These are phyloP conservation scores for Fusarium ramigenum DNA, from an alignment of 2,329 filamentous ascomycete genomes.

Conservation along the genomic window DNA sequence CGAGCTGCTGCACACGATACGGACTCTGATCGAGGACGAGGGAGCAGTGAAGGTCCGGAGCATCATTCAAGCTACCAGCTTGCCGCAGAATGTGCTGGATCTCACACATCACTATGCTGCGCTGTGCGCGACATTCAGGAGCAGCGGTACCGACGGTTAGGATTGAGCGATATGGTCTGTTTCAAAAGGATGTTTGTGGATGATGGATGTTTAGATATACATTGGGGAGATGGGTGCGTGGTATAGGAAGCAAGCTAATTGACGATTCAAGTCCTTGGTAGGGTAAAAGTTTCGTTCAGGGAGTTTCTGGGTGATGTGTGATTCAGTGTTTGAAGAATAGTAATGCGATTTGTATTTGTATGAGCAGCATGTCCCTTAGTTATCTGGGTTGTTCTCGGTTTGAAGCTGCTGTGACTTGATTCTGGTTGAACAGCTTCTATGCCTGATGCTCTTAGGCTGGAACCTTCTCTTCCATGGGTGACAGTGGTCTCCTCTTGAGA, in stretches of 20 bases:
- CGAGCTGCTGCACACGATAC: slow-evolving; percentile 84
- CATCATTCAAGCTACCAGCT: slow-evolving; percentile 94
- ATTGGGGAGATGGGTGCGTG: slow-evolving; percentile 1
- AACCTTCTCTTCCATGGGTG: background rate
- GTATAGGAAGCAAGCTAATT: slow-evolving; percentile 32
- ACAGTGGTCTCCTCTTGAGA: background rate
- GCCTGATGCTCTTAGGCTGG: background rate
- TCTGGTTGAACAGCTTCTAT: background rate
- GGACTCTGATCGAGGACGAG: slow-evolving; percentile 95
- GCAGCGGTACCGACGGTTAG: slow-evolving; percentile 88
- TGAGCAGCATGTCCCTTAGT: background rate
- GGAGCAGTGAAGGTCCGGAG: slow-evolving; percentile 96
- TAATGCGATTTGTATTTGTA: background rate
- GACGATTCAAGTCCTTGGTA: slow-evolving; percentile 5
- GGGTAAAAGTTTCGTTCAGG: slow-evolving; percentile 23
- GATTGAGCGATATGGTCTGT: background rate
- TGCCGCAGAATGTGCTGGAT: slow-evolving; percentile 92
- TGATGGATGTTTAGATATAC: slow-evolving; percentile 20
- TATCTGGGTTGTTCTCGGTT: background rate
- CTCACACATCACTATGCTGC: slow-evolving; percentile 96
- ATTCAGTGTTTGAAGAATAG: background rate
- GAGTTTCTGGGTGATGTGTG: background rate
- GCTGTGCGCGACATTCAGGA: slow-evolving; percentile 92
- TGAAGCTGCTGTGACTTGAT: background rate
- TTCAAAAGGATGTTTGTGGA: slow-evolving; percentile 1